Evolutionary conservation across 495 filamentous ascomycete species (phyloP).

Genomic region (Lepidopterella palustris): DNA sequence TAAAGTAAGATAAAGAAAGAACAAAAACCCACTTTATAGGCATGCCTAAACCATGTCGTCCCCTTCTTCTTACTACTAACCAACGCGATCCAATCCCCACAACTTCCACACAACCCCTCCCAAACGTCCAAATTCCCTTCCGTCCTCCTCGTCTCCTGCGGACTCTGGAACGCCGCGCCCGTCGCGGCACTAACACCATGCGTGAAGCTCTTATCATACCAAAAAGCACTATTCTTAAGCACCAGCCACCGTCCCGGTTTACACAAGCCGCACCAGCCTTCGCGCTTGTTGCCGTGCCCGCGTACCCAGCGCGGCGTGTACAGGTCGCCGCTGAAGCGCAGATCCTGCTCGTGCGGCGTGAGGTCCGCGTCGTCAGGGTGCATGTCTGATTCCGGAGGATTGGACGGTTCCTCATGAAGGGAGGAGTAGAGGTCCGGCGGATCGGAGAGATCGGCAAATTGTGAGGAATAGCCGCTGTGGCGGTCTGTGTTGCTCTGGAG

Average conservation of each 20-base stretch:
- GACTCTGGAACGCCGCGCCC: slow-evolving; percentile 64
- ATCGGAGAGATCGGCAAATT: slow-evolving; percentile 59
- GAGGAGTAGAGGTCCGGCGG: slow-evolving; percentile 69
- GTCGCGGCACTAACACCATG: slow-evolving; percentile 76
- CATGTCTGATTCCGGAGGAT: slow-evolving; percentile 69
- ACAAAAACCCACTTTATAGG: slow-evolving; percentile 61
- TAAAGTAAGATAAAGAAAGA: slow-evolving; percentile 1
- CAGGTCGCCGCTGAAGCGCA: slow-evolving; percentile 69
- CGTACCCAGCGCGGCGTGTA: slow-evolving; percentile 76
- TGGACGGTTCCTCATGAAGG: slow-evolving; percentile 57
- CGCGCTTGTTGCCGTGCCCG: slow-evolving; percentile 72
- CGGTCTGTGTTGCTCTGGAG: slow-evolving; percentile 62
- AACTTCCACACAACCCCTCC: slow-evolving; percentile 72
- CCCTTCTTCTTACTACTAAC: slow-evolving; percentile 82
- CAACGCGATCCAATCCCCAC: slow-evolving; percentile 70
- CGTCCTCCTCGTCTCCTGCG: slow-evolving; percentile 63
- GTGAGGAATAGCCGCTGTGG: slow-evolving; percentile 47
- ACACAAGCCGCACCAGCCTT: slow-evolving; percentile 81
- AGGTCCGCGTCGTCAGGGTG: slow-evolving; percentile 64
- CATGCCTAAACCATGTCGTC: slow-evolving; percentile 77
- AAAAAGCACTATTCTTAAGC: slow-evolving; percentile 76
- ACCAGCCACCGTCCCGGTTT: slow-evolving; percentile 76
- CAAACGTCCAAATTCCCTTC: slow-evolving; percentile 75
- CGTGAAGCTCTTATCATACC: slow-evolving; percentile 80
- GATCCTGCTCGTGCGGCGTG: slow-evolving; percentile 64